Base-by-base conservation (phyloP, 2,329 filamentous ascomycete species). In the Ophiostoma populinum region DNA sequence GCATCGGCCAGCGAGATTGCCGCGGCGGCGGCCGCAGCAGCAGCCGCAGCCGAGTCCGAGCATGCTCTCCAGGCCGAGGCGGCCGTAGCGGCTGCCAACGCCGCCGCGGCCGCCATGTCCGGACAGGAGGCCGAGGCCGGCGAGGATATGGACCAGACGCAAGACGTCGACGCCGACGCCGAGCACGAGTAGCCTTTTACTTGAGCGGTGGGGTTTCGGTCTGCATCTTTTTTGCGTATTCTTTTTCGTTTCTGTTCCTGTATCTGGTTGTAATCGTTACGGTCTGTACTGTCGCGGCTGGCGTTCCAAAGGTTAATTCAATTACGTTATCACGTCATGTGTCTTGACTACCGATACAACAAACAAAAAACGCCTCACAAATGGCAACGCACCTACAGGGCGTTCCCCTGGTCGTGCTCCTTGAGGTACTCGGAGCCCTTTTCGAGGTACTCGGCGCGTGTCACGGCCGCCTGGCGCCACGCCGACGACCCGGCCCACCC, bases 361-460 rank as follows among this genome's bases (percentile, higher is more conserved):
- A n/a, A n/a, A n/a, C n/a, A n/a, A n/a, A n/a, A n/a, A n/a, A n/a
- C n/a, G n/a, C n/a, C n/a, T n/a, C n/a, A n/a, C n/a, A n/a, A n/a
- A n/a, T n/a, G n/a, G n/a, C n/a, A n/a, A n/a, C n/a, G n/a, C n/a
- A n/a, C n/a, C n/a, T n/a, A n/a, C n/a, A 54, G 70, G 37, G 54
- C 52, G 42, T 78, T 78, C 31, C 73, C 73, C 54, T 76, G 59
- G 46, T 75, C 68, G 48, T 78, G 73, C 52, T 78, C 72, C 72
- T 92, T 93, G 53, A 95, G 68, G 60, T 95, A 95, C 47, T 95
- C 87, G 16, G 74, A 65, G 1, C 90, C 90, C 63, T 92, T 94
- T 62, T 98, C 90, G 46, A 71, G 55, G 57, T 83, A 98, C 56
- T 95, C 90, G 45, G 78, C 77, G 47, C 69, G 73, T 2, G 76